Base-by-base conservation (phyloP, 1,139 yeast genomes). In the Kodamaea fungicola region DNA sequence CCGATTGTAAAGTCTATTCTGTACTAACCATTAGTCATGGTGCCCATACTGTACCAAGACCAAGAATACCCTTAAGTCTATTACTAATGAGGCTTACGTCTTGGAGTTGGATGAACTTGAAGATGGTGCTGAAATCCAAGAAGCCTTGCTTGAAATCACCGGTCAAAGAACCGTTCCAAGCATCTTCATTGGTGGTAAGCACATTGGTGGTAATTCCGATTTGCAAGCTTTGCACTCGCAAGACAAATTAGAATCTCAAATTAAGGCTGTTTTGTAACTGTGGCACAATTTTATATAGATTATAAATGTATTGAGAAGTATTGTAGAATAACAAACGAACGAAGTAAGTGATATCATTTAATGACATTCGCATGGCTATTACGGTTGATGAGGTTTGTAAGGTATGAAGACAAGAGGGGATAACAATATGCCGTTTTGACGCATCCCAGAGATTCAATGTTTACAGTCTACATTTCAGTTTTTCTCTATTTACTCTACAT, bases 81-180 rank as follows among this genome's bases (percentile, higher is more conserved):
- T 78, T 40, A 68, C 74, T 42, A 55, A 60, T 41, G 76, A 81
- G 37, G 83, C 87, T 26, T 68, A 73, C 47, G 71, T 84, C 31
- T 48, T 84, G 46, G 92, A 86, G 60, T 73, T 86, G 58, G 85
- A 86, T 61, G 60, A 57, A 44, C 38, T 51, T 13, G 54, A 44
- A 22, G 74, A 69, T 42, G 76, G 76, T 39, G 55, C 59, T 38
- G 72, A 66, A 43, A 78, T 90, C 50, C 97, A 92, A 67, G 82
- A 74, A 35, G 95, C 94, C 41, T 73, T 92, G 45, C 59, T 56
- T 33, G 80, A 83, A 55, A 62, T 88, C 46, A 83, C 95, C 30
- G 95, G 96, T 44, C 97, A 92, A 70, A 74, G 79, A 51, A 88
- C 97, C 29, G 97, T 92, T 42, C 98, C 98, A 45, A 90, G 85